Evolutionary conservation across 2,329 filamentous ascomycete species (phyloP), one percentile per base, ranked within the genome.

Genomic region (Xenoacremonium recifei): DNA sequence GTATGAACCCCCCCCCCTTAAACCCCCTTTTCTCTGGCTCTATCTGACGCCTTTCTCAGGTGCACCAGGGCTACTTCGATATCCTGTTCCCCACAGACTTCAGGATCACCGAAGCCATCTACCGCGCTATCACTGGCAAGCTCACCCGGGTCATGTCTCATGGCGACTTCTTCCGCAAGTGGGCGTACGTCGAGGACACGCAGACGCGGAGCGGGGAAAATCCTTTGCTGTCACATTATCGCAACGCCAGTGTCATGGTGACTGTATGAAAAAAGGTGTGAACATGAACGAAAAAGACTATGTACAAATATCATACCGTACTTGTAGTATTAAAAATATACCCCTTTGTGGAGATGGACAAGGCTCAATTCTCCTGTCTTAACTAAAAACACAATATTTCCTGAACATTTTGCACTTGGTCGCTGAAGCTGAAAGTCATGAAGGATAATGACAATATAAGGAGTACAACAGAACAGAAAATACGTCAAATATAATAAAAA

Each of bases 41-140:
- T 23, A 17, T 40, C 45, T 53, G 33, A 57, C 35, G 32, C 11
- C 10, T 29, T 10, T 11, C 16, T 1, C 11, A 95, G 89, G 89
- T 96, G 35, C 91, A 97, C 64, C 95, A 99, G 71, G 95, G 93
- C 34, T 97, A 96, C 68, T 99, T 99, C 62, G 95, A 99, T 63
- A 96, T 99, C 57, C 84, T 99, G 62, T 99, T 99, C 70, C 93
- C 93, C 1, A 99, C 93, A 10, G 87, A 99, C 67, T 99, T 99
- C 63, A 76, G 80, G 49, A 85, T 95, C 53, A 85, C 93, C 67
- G 90, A 97, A 67, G 84, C 89, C 57, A 82, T 97, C 55, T 99
- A 99, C 69, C 84, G 89, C 42, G 89, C 89, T 47, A 82, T 97
- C 56, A 99, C 93, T 0, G 92, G 92, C 21, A 93, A 95, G 63